A percentile compares a stretch with the other conserved stretches of the same genome.
Evolutionary conservation across 345 rosid species (phyloP).

Genomic region (Isatis tinctoria): DNA sequence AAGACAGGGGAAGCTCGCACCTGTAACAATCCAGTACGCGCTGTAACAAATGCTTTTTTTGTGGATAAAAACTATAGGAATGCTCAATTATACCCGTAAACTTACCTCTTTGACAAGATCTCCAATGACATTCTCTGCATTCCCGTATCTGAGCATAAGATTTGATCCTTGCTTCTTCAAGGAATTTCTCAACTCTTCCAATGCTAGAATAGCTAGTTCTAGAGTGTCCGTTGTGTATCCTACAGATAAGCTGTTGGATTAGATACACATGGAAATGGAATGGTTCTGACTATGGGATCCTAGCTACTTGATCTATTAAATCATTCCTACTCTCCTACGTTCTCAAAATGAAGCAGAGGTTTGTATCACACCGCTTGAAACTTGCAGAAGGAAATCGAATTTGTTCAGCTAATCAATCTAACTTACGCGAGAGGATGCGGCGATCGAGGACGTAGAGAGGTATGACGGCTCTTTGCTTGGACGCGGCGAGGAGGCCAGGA

Average conservation of each 20-base stretch:
- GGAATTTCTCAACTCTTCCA: conserved; percentile 56
- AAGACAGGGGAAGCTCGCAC: conserved; percentile 53
- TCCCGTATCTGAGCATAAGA: conserved; percentile 76
- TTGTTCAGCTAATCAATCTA: not conserved
- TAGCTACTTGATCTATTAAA: too few relatives aligned
- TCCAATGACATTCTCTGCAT: conserved; percentile 52
- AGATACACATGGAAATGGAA: not conserved
- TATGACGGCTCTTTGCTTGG: conserved; percentile 34
- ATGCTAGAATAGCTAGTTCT: conserved; percentile 59
- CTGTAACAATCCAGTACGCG: conserved; percentile 38
- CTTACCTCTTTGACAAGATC: conserved; percentile 63
- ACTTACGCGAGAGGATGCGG: conserved; percentile 66
- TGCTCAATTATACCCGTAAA: not conserved
- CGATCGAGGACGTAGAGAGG: conserved; percentile 87
- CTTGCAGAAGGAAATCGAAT: not conserved
- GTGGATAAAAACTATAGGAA: not conserved
- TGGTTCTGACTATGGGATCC: too few relatives aligned
- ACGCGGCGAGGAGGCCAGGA: conserved; percentile 63
- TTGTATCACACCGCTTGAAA: not conserved
- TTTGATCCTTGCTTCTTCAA: conserved; percentile 62
- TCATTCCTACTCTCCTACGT: too few relatives aligned
- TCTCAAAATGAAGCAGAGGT: too few relatives aligned
- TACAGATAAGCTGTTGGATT: conserved; percentile 26
- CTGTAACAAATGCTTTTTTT: not conserved
- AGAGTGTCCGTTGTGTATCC: conserved; percentile 75